A percentile compares a stretch with the other conserved stretches of the same genome.
Evolutionary conservation across 768 basidiomycete species (phyloP).

Genomic region (Tulasnella sp.): DNA sequence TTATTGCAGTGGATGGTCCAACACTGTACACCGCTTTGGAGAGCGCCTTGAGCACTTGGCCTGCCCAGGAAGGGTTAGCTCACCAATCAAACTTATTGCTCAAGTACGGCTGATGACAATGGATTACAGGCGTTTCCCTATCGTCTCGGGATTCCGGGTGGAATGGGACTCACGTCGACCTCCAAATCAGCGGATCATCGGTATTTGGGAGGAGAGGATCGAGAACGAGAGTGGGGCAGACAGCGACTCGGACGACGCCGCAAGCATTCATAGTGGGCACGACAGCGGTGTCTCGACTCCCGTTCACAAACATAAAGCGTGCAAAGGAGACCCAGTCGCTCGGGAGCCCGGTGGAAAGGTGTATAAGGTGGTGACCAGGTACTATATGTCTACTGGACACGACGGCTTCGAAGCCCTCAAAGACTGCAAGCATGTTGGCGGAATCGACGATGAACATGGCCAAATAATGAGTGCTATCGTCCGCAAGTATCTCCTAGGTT

Average conservation of each 20-base stretch:
- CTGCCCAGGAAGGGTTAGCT: slow-evolving; percentile 77
- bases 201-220: slow-evolving; percentile 50
- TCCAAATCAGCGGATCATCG: slow-evolving; percentile 60
- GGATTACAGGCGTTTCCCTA: slow-evolving; percentile 66
- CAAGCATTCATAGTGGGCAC: slow-evolving; percentile 20
- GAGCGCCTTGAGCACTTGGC: slow-evolving; percentile 59
- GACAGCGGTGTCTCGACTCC: neutral
- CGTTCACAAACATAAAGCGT: neutral
- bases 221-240: slow-evolving; percentile 22
- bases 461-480: slow-evolving; percentile 68
- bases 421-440: slow-evolving; percentile 43
- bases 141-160: slow-evolving; percentile 73
- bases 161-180: slow-evolving; percentile 74
- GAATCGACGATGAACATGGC: slow-evolving; percentile 72
- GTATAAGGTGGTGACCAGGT: slow-evolving; percentile 74
- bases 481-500: slow-evolving; percentile 75
- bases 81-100: neutral
- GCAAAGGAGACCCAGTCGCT: slow-evolving; percentile 17
- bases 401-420: slow-evolving; percentile 68
- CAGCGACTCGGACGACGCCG: slow-evolving; percentile 22
- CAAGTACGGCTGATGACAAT: neutral
- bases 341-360: slow-evolving; percentile 40
- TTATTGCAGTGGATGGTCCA: slow-evolving; percentile 67
- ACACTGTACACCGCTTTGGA: slow-evolving; percentile 75
- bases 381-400: slow-evolving; percentile 76